Conservation (phyloP, 2,329 filamentous ascomycete genomes). For the Cladophialophora chaetospira region DNA sequence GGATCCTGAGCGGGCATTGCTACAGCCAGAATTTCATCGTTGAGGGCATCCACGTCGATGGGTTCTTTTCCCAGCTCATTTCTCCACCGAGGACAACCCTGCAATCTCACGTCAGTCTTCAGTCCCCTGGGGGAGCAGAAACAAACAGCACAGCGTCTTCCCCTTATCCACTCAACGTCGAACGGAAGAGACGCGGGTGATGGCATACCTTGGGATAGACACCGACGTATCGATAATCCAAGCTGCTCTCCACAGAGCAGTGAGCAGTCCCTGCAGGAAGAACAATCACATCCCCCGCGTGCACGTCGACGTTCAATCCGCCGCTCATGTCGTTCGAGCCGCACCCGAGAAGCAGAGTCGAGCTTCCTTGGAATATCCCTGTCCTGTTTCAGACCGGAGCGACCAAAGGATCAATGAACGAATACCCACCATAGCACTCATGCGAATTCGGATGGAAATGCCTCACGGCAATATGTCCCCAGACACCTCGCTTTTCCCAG, state of each 20-base stretch:
- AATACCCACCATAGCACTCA: slow-evolving; percentile 40
- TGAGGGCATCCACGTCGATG: slow-evolving; percentile 20
- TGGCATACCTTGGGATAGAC: slow-evolving; percentile 43
- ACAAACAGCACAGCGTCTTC: neutral
- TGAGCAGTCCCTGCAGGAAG: slow-evolving; percentile 41
- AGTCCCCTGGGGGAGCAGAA: neutral
- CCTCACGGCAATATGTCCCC: slow-evolving; percentile 33
- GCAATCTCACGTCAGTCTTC: neutral
- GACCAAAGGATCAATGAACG: neutral
- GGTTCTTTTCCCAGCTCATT: slow-evolving; percentile 31
- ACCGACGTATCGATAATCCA: slow-evolving; percentile 40
- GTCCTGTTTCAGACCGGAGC: slow-evolving; percentile 10
- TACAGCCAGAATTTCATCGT: slow-evolving; percentile 25
- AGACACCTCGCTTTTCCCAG: slow-evolving; percentile 38
- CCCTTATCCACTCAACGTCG: neutral
- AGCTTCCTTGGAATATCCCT: slow-evolving; percentile 17
- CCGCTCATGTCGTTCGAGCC: slow-evolving; percentile 31
- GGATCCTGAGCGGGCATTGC: slow-evolving; percentile 30
- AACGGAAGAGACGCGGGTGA: neutral
- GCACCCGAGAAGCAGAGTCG: slow-evolving; percentile 33
- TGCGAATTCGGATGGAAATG: slow-evolving; percentile 43
- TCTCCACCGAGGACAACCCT: slow-evolving; percentile 31
- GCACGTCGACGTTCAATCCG: slow-evolving; percentile 29
- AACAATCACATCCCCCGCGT: slow-evolving; percentile 39
- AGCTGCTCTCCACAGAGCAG: slow-evolving; percentile 34